A percentile compares a stretch with the other conserved stretches of the same genome.
Conservation (phyloP, 2,329 filamentous ascomycete species). For the Alternaria incomplexa region DNA sequence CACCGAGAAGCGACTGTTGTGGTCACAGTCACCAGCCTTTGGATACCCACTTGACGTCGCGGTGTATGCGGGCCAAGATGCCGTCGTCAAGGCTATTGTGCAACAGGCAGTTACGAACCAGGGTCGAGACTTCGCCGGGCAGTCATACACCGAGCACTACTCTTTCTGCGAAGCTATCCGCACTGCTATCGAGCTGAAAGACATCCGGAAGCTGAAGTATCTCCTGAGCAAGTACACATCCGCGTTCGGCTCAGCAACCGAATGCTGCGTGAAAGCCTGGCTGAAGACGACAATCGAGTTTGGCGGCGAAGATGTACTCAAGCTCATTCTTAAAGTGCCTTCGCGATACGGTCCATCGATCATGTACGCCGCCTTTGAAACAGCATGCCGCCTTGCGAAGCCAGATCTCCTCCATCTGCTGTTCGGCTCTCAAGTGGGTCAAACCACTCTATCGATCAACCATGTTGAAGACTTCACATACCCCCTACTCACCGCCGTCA, state of each 20-base stretch:
- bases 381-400: neutral
- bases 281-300: neutral
- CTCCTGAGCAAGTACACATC: neutral
- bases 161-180: neutral
- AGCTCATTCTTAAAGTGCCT: fast-evolving
- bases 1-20: no score
- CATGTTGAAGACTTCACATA: neutral
- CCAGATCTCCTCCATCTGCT: neutral
- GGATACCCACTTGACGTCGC: neutral
- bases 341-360: neutral
- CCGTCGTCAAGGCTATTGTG: neutral
- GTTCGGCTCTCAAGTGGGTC: neutral
- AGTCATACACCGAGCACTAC: neutral
- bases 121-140: neutral
- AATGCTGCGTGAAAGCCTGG: neutral
- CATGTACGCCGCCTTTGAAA: neutral
- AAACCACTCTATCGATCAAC: neutral
- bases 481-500: neutral
- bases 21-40: neutral
- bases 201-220: no score
- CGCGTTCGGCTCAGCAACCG: neutral
- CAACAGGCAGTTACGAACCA: neutral
- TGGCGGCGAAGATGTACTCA: neutral
- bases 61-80: neutral
- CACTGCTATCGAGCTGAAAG: neutral